Evolutionary conservation across 257 asterid species (phyloP), one percentile per base, ranked within the genome.

Genomic region (Marsdenia floribunda): DNA sequence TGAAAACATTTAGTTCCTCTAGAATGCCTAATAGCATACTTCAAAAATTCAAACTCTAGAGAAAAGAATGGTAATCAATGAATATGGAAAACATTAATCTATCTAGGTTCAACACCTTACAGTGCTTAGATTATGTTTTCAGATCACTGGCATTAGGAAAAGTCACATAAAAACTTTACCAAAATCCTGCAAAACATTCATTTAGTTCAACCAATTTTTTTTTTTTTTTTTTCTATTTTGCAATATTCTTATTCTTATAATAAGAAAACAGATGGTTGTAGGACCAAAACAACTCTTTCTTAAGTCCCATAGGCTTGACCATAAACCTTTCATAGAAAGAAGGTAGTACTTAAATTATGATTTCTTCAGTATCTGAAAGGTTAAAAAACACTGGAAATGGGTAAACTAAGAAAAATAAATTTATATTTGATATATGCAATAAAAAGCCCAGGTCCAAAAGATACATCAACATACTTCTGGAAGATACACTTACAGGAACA

Each of bases 401-500:
- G 12, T n/a, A 65, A 53, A 24, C 0, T 18, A 68, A 4, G 21
- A 76, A 76, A 44, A 35, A 24, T 19, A 42, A 46, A 60, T 52
- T 7, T 19, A 33, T 14, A 29, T 18, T 60, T 67, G 53, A 42
- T 70, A 52, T 63, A 29, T 44, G 21, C n/a, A 54, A 33, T 53
- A 44, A 68, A 38, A 35, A 38, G 54, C 18, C 55, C 33, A 42
- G 21, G 18, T 29, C 9, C 37, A 8, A 21, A 18, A 3, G 16
- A 77, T 13, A 68, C 12, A 35, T 18, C 58, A 33, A 26, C 37
- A 22, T 50, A 73, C 50, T 22, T 4, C 44, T 40, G 64, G 77
- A 78, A 53, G 49, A 46, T 61, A 69, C 61, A 85, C 98, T 90
- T 85, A 90, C 97, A 76, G 95, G 96, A 75, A 87, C 86, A 69